A percentile compares a stretch with the other conserved stretches of the same genome.
phyloP scores from a whole-genome alignment of 306 rosid species.

The Prunus mira region DNA sequence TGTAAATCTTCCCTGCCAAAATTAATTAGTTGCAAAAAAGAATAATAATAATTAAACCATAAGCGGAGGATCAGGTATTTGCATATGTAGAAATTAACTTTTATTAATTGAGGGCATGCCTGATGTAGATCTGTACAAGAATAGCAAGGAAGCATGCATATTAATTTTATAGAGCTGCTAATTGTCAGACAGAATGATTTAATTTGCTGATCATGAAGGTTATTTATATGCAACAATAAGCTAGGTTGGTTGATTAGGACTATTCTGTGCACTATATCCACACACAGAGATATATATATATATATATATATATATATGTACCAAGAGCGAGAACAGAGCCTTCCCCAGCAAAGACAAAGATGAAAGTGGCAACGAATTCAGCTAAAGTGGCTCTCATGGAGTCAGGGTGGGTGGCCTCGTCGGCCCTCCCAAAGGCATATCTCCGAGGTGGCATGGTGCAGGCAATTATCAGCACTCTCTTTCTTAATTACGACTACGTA shows the following conservation, averaged over 20 bases:
- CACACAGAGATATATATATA: too few relatives aligned
- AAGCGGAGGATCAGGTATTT: too few relatives aligned
- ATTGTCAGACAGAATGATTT: neutral
- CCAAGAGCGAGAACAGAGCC: slow-evolving; percentile 93
- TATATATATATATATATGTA: slow-evolving; percentile 11
- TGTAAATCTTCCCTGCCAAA: slow-evolving; percentile 60
- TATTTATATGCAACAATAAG: neutral
- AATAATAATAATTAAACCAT: neutral
- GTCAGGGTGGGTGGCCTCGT: slow-evolving; percentile 92
- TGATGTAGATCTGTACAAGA: neutral
- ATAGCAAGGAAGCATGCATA: neutral
- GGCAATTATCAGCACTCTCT: neutral
- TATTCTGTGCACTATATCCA: too few relatives aligned
- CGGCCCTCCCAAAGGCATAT: slow-evolving; percentile 75
- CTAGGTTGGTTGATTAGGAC: neutral
- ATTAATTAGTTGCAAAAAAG: neutral
- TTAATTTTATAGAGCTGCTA: neutral
- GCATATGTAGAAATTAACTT: too few relatives aligned
- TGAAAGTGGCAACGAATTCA: slow-evolving; percentile 75
- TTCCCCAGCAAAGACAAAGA: slow-evolving; percentile 93
- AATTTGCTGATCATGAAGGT: neutral
- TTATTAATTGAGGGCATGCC: neutral
- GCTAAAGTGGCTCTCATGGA: slow-evolving; percentile 86
- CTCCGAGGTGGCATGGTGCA: slow-evolving; percentile 58
- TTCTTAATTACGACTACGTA: neutral